Evolutionary conservation across 495 filamentous ascomycete genomes (phyloP).

Genomic region (Aspergillus affinis): DNA sequence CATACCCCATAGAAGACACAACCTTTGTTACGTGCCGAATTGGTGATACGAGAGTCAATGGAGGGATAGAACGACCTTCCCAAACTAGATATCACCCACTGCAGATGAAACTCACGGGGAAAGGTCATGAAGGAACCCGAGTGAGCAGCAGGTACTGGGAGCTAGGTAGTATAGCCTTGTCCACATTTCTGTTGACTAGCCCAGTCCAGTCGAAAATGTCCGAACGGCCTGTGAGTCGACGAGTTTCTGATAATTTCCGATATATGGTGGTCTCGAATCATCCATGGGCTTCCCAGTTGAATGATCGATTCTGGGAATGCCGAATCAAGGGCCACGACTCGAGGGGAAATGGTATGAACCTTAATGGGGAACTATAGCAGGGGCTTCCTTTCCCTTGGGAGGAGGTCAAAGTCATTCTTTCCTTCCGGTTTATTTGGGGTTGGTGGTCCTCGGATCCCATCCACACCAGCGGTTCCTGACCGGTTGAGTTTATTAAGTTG

Average conservation of each 20-base stretch:
- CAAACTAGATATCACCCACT: background rate
- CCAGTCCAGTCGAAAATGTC: constrained; percentile 14
- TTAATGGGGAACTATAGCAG: constrained; percentile 11
- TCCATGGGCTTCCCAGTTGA: constrained; percentile 7
- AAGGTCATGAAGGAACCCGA: background rate
- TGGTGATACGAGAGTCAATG: background rate
- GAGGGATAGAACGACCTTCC: background rate
- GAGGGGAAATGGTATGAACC: constrained; percentile 14
- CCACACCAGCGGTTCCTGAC: constrained; percentile 9
- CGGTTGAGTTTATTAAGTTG: background rate
- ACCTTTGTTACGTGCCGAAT: background rate
- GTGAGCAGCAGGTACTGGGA: background rate
- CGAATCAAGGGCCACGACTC: constrained; percentile 5
- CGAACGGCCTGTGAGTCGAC: constrained; percentile 14
- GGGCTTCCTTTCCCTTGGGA: constrained; percentile 10
- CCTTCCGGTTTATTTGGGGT: background rate
- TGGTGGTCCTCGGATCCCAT: constrained; percentile 6
- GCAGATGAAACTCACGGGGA: background rate
- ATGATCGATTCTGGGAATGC: background rate
- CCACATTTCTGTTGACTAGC: background rate
- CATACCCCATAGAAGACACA: background rate
- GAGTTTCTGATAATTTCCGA: constrained; percentile 24
- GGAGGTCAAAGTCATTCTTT: constrained; percentile 1
- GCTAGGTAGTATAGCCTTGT: background rate
- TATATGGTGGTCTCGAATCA: constrained; percentile 18